Base-by-base conservation (phyloP, 441 rosid genomes). In the Sinapis alba region DNA sequence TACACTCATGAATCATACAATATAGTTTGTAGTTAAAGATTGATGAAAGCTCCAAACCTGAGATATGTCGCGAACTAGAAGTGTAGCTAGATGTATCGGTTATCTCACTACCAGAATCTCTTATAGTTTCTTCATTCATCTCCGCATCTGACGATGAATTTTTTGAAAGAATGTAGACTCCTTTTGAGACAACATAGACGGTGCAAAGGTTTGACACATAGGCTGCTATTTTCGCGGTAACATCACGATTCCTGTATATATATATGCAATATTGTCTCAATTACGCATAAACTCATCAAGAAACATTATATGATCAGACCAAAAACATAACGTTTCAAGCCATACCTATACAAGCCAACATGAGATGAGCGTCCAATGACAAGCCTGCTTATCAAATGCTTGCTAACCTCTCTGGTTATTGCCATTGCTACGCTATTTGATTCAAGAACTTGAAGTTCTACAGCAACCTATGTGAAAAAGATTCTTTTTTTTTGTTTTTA, bases 311-410 rank as follows among this genome's bases (percentile, higher is more conserved):
- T 41, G 4, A 41, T 12, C 0, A 9, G 57, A 13, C 3, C 9
- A 3, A 9, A 62, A 11, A 28, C 15, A 16, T 27, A 7, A 66
- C n/a, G 18, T 28, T 30, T 21, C 5, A 62, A 23, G 7, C 28
- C 43, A 0, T 84, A 95, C 97, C 88, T 78, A 4, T 84, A 50
- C 70, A 88, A 92, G 59, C 84, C 74, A 76, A 84, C 72, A 16
- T 64, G 67, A 74, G 98, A 71, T 56, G 95, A 79, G 69, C 90
- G 89, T 77, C 99, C 99, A 30, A 95, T 84, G 67, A 95, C 89
- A 70, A 95, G 98, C 76, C 79, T 92, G 47, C 26, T 83, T 78
- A 92, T 86, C 18, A 20, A 58, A 70, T 75, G 62, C 75, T 76
- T 79, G n/a, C 82, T 63, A 69, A 95, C 84, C 82, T 86, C 98